Conservation (phyloP, 495 filamentous ascomycete species). For the Podospora pseudopauciseta region DNA sequence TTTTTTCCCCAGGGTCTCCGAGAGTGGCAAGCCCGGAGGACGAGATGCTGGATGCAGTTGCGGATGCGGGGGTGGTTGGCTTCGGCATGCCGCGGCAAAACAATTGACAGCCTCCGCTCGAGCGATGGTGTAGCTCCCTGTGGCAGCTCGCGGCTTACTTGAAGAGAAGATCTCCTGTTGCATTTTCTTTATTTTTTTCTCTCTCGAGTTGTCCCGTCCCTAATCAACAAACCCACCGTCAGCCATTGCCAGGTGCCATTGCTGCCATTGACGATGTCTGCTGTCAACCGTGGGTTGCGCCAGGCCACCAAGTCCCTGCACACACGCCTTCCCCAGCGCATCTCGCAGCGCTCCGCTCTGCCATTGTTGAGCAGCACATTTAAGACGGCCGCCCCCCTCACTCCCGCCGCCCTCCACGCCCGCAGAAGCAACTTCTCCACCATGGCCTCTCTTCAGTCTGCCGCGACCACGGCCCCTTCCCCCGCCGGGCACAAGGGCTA, state of each 20-base stretch:
- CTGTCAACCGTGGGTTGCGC: conserved; percentile 32
- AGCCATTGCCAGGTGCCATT: conserved; percentile 4
- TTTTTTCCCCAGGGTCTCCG: background rate
- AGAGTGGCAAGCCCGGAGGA: background rate
- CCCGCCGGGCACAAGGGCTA: conserved; percentile 57
- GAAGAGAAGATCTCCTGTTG: background rate
- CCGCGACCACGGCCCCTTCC: conserved; percentile 42
- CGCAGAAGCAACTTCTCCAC: conserved; percentile 51
- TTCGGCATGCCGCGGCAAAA: conserved; percentile 21
- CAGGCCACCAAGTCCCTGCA: conserved; percentile 31
- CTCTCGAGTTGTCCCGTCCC: background rate
- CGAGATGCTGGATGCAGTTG: background rate
- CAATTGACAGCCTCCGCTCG: conserved; percentile 13
- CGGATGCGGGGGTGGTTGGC: conserved; percentile 8
- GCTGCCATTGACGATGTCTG: conserved; percentile 31
- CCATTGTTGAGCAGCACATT: conserved; percentile 20
- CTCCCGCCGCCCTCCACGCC: conserved; percentile 24
- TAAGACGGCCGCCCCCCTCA: conserved; percentile 21
- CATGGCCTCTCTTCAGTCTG: conserved; percentile 52
- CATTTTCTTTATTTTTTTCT: background rate
- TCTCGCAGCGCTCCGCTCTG: conserved; percentile 23
- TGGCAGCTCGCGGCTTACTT: background rate
- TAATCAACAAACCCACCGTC: background rate
- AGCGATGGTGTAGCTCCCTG: conserved; percentile 5
- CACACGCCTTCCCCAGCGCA: conserved; percentile 21